Base-by-base conservation (phyloP, 2,329 filamentous ascomycete species). In the Epichloe gansuensis region DNA sequence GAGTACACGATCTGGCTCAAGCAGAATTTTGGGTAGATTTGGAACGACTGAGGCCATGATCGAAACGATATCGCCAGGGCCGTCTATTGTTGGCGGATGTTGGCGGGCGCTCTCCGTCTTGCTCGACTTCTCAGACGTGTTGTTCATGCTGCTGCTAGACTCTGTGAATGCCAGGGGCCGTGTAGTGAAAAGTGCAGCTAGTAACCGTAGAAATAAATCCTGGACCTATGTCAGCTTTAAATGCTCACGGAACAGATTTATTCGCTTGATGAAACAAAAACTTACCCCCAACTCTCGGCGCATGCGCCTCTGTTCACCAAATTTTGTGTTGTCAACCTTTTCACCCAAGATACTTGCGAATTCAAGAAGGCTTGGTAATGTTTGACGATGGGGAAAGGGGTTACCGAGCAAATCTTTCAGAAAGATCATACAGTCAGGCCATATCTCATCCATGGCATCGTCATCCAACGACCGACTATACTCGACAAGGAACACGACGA, bases 381-480 rank as follows among this genome's bases (percentile, higher is more conserved):
- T 91, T 63, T 96, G 91, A 52, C 93, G 79, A 69, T 98, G 91
- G 3, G 93, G 93, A 62, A 98, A 89, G 1, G 93, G 94, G 63
- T 98, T 98, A 25, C 85, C 83, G 31, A 98, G 75, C 31, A 98
- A 79, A 64, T 98, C 94, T 57, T 83, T 86, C 55, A 97, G 69
- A 67, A 98, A 98, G 0, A 85, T 81, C 62, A 91, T 89, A 66
- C 91, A 98, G 65, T 98, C 91, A 42, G 83, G 78, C 93, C 93
- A 98, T 48, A 98, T 95, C 68, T 98, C 93, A 62, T 98, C 93
- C 78, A 96, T 91, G 15, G 93, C 87, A 71, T 98, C 93, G 62
- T 98, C 93, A 63, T 98, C 93, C 12, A 97, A 75, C 0, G 91
- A 93, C 34, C 81, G 81, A 0, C 90, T 85, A 67, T 98, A 98